A percentile compares a stretch with the other conserved stretches of the same genome.
Conservation (phyloP, 345 rosid species). For the Salix caprea region DNA sequence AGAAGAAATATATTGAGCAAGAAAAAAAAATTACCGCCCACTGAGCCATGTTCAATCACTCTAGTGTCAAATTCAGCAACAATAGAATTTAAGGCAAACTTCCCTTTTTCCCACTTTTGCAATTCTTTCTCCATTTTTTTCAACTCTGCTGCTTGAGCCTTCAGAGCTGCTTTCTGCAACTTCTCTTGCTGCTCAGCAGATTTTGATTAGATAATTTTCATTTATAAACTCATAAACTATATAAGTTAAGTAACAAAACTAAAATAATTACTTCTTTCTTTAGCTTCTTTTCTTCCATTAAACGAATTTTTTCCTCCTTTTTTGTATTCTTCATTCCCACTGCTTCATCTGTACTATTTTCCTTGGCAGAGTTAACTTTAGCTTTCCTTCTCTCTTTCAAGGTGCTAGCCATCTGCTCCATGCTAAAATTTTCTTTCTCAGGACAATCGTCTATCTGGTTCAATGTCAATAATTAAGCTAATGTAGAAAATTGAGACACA, state of each 20-base stretch:
- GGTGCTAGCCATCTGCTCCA: constrained; percentile 31
- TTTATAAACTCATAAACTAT: neutral
- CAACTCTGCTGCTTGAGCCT: constrained; percentile 78
- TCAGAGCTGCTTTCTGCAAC: constrained; percentile 63
- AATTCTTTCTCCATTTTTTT: constrained; percentile 70
- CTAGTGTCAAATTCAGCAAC: constrained; percentile 75
- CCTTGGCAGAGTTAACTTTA: constrained; percentile 24
- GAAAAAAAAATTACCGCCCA: constrained; percentile 60
- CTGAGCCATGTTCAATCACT: constrained; percentile 71
- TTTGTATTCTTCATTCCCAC: constrained; percentile 42
- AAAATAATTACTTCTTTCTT: constrained; percentile 60
- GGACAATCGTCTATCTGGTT: constrained; percentile 49
- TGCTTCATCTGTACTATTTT: constrained; percentile 28
- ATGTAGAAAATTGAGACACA: neutral
- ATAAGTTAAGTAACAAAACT: neutral
- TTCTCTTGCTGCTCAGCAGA: constrained; percentile 67
- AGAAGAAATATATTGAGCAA: neutral
- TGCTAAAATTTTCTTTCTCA: constrained; percentile 47
- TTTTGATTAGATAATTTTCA: constrained; percentile 10
- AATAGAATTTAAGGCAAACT: constrained; percentile 74
- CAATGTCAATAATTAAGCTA: constrained; percentile 1
- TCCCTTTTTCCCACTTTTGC: constrained; percentile 88
- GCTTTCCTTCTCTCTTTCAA: constrained; percentile 22
- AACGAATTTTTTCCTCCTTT: constrained; percentile 49
- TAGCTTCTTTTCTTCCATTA: constrained; percentile 66